Evolutionary conservation across 441 rosid species (phyloP).

Genomic region (Jatropha podagrica): DNA sequence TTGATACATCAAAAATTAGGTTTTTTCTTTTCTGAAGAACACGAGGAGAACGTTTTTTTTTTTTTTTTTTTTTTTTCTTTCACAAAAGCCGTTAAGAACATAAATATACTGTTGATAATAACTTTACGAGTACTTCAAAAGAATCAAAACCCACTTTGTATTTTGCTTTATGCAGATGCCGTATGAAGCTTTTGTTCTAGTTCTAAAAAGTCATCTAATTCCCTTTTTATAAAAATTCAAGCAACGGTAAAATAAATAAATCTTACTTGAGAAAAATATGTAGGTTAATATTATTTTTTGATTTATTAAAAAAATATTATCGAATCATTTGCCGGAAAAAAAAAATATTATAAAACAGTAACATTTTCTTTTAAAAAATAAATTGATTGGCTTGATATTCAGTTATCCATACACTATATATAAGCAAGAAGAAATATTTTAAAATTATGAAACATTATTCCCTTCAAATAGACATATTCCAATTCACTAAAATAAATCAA

Average conservation of each 20-base stretch:
- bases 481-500: slow-evolving; percentile 2
- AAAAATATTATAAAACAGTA: too few relatives aligned
- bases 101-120: neutral
- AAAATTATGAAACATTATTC: too few relatives aligned
- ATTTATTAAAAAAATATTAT: too few relatives aligned
- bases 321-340: too few relatives aligned
- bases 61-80: too few relatives aligned
- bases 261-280: too few relatives aligned
- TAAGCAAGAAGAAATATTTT: too few relatives aligned
- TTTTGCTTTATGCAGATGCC: slow-evolving; percentile 14
- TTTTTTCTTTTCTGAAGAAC: neutral
- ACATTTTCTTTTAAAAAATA: too few relatives aligned
- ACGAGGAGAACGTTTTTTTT: neutral
- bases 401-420: too few relatives aligned
- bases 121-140: slow-evolving; percentile 5
- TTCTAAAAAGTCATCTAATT: neutral
- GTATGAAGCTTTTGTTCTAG: slow-evolving; percentile 3
- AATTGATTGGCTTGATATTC: too few relatives aligned
- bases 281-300: too few relatives aligned
- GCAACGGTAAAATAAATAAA: neutral
- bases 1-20: neutral
- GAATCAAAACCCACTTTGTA: slow-evolving; percentile 12
- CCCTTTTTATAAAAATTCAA: neutral
- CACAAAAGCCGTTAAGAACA: neutral
- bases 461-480: neutral